Base-by-base conservation (phyloP, 1,284 basidiomycete species). In the Rhodotorula sp. region DNA sequence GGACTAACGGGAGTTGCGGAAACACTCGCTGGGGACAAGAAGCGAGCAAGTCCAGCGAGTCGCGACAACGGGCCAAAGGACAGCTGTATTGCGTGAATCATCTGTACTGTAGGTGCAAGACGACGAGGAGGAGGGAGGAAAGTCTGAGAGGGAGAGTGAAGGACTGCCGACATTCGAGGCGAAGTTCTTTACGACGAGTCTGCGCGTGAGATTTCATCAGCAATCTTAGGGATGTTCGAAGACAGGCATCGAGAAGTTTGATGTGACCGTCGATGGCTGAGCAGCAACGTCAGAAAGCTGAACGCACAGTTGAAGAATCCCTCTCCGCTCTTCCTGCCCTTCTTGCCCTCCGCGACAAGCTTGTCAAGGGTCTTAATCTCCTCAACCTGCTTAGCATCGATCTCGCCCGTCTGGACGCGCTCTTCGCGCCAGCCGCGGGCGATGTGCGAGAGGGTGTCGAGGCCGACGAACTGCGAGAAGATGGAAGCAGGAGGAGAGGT, bases 241-340 rank as follows among this genome's bases (percentile, higher is more conserved):
- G 8, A 30, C 28, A 9, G 9, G 4, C 52, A 54, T 26, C 22
- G 37, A 24, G 5, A 20, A 8, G 11, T 3, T n/a, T 6, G 56
- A 18, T 4, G n/a, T 26, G 20, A 28, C 40, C 47, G 15, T 15
- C 22, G n/a, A 9, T 20, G 26, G 37, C 24, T 30, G 34, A 30
- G 31, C 28, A 10, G 48, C 52, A 15, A 31, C 13, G 5, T 18
- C 10, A 30, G 52, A 16, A 30, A 40, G 13, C 37, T 30, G 18
- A 2, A 70, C 61, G 62, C 58, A 67, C 81, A 83, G 74, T 80
- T 79, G 75, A 80, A 82, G 73, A 83, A 82, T n/a, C 82, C 82
- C 65, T 81, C 78, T 1, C 84, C 84, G 55, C 79, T 82, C 81
- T 86, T 86, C 72, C 84, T 79, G 40, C 85, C 85, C 51, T 84